Base-by-base conservation (phyloP, 1,139 yeast genomes). In the Hansenula sp. region DNA sequence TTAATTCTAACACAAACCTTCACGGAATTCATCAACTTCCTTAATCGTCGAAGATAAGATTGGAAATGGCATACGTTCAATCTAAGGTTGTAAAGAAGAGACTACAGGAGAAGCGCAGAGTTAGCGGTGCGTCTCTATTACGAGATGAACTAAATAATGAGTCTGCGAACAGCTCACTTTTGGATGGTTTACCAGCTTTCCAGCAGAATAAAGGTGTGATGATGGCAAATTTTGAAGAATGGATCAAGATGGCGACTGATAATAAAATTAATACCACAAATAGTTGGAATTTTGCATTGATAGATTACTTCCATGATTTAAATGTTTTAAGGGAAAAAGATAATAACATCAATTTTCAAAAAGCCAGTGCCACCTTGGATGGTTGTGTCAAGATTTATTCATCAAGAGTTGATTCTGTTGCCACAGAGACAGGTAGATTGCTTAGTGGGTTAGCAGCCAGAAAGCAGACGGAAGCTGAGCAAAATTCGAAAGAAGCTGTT, bases 171-270 rank as follows among this genome's bases (percentile, higher is more conserved):
- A 32, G 43, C 3, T 47, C 55, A 6, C 36, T 51, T 20, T 45
- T 51, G n/a, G 56, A 52, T 31, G 59, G 38, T 44, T 44, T 45
- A 29, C 60, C 46, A 21, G 50, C 42, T 17, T 36, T 45, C 9
- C 50, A 47, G 36, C 52, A 50, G 41, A 61, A 65, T 42, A 56
- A 59, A 43, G 60, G 68, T 24, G 62, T 64, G 10, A 65, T 69
- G 61, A 68, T 75, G 53, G 84, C 82, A 10, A 88, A 88, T 53
- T 88, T 87, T 60, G 96, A 89, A 57, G 92, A 86, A 62, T 85
- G 95, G 89, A 85, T 88, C 71, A 84, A 80, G 58, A 71, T 85
- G 64, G 88, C 94, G n/a, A 85, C 95, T 1, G 95, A 86, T 58
- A 89, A 80, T 32, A 83, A 82, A 57, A 79, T 82, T 59, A 82